These are phyloP conservation scores for Phytophthora cryptogea DNA, from an alignment of 352 stramenopile species.

Conservation along the genomic window DNA sequence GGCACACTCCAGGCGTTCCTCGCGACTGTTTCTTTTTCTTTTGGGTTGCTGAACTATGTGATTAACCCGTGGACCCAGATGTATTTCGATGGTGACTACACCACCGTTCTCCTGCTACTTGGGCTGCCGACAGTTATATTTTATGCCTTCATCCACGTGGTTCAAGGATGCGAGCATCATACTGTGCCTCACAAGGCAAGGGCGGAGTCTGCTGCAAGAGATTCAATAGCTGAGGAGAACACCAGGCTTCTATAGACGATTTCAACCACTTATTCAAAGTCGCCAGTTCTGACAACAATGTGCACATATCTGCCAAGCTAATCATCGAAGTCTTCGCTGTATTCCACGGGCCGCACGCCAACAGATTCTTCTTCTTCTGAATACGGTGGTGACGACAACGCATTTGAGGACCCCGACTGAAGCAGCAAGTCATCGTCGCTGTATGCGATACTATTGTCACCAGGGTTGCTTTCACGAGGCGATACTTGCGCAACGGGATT, in stretches of 20 bases:
- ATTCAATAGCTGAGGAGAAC: conserved; percentile 32
- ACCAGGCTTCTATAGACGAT: conserved; percentile 49
- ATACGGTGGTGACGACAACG: conserved; percentile 21
- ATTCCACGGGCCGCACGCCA: conserved; percentile 31
- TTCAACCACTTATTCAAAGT: conserved; percentile 2
- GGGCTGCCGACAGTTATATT: conserved; percentile 56
- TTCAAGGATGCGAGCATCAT: conserved; percentile 69
- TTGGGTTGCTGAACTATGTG: conserved; percentile 74
- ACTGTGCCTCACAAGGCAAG: conserved; percentile 42
- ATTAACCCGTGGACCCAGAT: conserved; percentile 78
- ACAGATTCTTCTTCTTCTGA: conserved; percentile 13
- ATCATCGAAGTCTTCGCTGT: conserved; percentile 66
- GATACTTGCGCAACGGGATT: background rate
- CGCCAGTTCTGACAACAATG: background rate
- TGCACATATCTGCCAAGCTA: conserved; percentile 10
- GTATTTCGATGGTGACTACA: conserved; percentile 74
- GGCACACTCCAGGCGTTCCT: conserved; percentile 82
- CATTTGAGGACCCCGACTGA: conserved; percentile 22
- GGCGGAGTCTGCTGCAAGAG: conserved; percentile 11
- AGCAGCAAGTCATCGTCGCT: conserved; percentile 27
- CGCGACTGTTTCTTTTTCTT: conserved; percentile 65
- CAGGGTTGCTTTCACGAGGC: background rate
- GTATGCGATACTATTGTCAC: conserved; percentile 21
- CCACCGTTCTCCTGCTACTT: conserved; percentile 54
- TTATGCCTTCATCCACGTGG: conserved; percentile 67